Evolutionary conservation across 139 green algal species (phyloP).

Genomic region (Coelastrella sp.): DNA sequence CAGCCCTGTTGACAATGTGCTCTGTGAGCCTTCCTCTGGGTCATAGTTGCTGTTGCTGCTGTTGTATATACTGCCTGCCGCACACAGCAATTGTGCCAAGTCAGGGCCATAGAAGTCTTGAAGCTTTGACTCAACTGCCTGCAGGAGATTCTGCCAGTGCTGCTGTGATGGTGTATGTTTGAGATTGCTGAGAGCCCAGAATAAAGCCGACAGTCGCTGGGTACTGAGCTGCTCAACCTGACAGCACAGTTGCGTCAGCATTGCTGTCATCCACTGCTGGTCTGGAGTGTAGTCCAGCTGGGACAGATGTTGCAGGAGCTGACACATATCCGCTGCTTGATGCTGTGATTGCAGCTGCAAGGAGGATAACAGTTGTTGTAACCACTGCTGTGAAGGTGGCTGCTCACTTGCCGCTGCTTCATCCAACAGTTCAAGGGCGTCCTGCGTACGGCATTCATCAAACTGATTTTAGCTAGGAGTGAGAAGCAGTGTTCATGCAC

Average conservation of each 20-base stretch:
- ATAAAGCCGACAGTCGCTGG: background rate
- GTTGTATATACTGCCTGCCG: slow-evolving; percentile 45
- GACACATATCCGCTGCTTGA: background rate
- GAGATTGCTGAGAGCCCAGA: slow-evolving; percentile 45
- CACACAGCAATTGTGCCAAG: slow-evolving; percentile 45
- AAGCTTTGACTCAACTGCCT: background rate
- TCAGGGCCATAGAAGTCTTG: slow-evolving; percentile 59
- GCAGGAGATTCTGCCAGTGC: slow-evolving; percentile 26
- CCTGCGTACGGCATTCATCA: too few relatives aligned
- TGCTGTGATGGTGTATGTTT: slow-evolving; percentile 5
- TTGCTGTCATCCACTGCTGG: background rate
- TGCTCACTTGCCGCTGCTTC: background rate
- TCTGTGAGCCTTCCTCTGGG: background rate
- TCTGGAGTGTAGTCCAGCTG: slow-evolving; percentile 15
- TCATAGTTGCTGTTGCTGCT: slow-evolving; percentile 35
- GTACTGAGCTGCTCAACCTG: background rate
- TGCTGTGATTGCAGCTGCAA: background rate
- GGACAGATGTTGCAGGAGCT: slow-evolving; percentile 10
- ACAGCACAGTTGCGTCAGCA: slow-evolving; percentile 6
- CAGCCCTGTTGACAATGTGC: background rate
- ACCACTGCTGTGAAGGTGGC: slow-evolving; percentile 27
- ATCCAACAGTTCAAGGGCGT: background rate
- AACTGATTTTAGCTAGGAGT: too few relatives aligned
- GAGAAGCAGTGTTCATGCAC: too few relatives aligned
- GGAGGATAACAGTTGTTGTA: background rate